A percentile compares a stretch with the other conserved stretches of the same genome.
Evolutionary conservation across 495 filamentous ascomycete genomes (phyloP).

Genomic region (Saxophila tyrrhenica): DNA sequence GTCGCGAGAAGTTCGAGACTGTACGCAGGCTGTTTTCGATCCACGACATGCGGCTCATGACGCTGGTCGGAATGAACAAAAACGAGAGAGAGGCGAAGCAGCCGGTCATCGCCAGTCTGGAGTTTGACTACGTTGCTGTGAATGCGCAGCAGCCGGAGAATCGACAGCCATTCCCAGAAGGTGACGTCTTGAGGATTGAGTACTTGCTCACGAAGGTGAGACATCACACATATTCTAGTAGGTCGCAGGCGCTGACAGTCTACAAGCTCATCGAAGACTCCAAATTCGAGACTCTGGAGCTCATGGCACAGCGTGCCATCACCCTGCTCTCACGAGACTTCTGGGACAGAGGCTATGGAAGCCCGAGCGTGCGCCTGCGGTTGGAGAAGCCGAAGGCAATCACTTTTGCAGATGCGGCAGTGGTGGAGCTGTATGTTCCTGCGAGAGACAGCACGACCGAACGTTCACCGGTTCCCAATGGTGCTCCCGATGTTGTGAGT

Average conservation of each 20-base stretch:
- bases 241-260: slow-evolving; percentile 16
- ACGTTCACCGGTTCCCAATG: too few species aligned
- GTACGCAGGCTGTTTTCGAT: slow-evolving; percentile 27
- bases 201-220: background rate
- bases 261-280: slow-evolving; percentile 43
- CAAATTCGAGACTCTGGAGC: slow-evolving; percentile 53
- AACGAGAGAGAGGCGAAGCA: slow-evolving; percentile 50
- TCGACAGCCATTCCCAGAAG: too few species aligned
- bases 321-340: slow-evolving; percentile 8
- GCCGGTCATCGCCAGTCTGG: slow-evolving; percentile 20
- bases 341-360: background rate
- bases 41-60: slow-evolving; percentile 42
- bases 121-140: background rate
- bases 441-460: too few species aligned
- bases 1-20: slow-evolving; percentile 9
- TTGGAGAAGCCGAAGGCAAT: slow-evolving; percentile 23
- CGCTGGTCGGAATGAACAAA: slow-evolving; percentile 48
- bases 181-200: too few species aligned
- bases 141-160: slow-evolving; percentile 34
- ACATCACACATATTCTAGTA: background rate
- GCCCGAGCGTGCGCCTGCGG: slow-evolving; percentile 6
- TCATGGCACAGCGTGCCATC: slow-evolving; percentile 42
- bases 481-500: too few species aligned
- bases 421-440: slow-evolving; percentile 11
- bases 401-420: slow-evolving; percentile 21